Evolutionary conservation across 345 rosid genomes (phyloP).

Genomic region (Punica granatum): DNA sequence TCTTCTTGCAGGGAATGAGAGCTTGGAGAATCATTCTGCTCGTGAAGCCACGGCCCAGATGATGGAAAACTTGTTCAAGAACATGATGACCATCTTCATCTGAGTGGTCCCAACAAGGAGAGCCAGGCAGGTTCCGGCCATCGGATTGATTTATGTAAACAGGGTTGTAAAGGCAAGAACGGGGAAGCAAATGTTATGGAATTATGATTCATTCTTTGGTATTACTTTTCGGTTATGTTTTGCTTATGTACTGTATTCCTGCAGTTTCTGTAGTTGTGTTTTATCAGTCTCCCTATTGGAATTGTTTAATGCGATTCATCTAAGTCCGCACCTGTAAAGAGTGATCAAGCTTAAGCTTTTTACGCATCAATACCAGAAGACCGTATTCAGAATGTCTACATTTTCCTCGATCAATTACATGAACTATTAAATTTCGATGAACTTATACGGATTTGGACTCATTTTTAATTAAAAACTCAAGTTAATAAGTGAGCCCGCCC

Average conservation of each 20-base stretch:
- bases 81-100: conserved; percentile 34
- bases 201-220: neutral
- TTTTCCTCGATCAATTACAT: too few species aligned
- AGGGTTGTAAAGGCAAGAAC: neutral
- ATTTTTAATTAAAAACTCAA: too few species aligned
- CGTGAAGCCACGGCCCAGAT: conserved; percentile 29
- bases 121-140: neutral
- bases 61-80: conserved; percentile 42
- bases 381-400: too few species aligned
- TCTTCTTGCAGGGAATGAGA: conserved; percentile 11
- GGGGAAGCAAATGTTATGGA: neutral
- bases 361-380: neutral
- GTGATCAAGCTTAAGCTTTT: neutral
- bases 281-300: too few species aligned
- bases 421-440: too few species aligned
- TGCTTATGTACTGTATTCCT: neutral
- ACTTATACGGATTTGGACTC: too few species aligned
- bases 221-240: neutral
- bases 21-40: conserved; percentile 14
- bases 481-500: too few species aligned
- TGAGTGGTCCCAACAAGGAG: conserved; percentile 8
- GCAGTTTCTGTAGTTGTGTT: neutral
- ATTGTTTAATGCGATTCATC: too few species aligned
- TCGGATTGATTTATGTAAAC: neutral
- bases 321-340: neutral